Percentiles rank a stretch among this genome's conserved stretches.
These are phyloP conservation scores for Puccinia brachypodii DNA, from an alignment of 1,284 basidiomycete genomes.

Conservation along the genomic window DNA sequence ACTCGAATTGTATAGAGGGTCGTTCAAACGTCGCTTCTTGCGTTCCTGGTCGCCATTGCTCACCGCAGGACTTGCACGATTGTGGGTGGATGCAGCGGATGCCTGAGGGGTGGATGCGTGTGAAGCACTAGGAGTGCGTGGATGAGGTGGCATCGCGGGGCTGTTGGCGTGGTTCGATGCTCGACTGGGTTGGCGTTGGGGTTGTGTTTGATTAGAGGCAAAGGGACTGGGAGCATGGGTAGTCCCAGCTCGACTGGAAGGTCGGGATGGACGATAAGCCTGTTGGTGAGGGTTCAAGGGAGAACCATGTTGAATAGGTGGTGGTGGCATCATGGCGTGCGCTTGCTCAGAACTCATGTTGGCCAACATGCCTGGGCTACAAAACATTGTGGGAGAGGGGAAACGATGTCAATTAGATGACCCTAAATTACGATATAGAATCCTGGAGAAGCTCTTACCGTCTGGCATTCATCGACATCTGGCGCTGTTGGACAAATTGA, in stretches of 20 bases:
- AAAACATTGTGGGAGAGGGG: not conserved
- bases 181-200: conserved; percentile 37
- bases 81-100: conserved; percentile 21
- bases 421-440: not conserved
- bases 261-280: conserved; percentile 39
- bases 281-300: conserved; percentile 34
- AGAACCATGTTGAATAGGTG: conserved; percentile 28
- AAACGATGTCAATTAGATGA: not conserved
- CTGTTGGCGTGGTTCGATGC: conserved; percentile 40
- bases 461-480: conserved; percentile 33
- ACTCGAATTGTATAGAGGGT: not conserved
- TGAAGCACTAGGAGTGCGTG: conserved; percentile 30
- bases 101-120: conserved; percentile 37
- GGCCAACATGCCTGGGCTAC: conserved; percentile 7
- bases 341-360: conserved; percentile 36
- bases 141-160: conserved; percentile 28
- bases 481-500: conserved; percentile 32
- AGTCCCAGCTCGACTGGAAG: conserved; percentile 33
- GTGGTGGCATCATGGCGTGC: conserved; percentile 44
- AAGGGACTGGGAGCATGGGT: conserved; percentile 35
- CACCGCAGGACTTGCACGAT: conserved; percentile 32
- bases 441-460: conserved; percentile 27
- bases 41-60: conserved; percentile 40
- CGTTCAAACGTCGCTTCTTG: conserved; percentile 43
- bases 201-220: conserved; percentile 14